Percentiles rank a stretch among this genome's conserved stretches.
These are phyloP conservation scores for Leccinum uliginosum DNA, from an alignment of 768 basidiomycete species.

Conservation along the genomic window DNA sequence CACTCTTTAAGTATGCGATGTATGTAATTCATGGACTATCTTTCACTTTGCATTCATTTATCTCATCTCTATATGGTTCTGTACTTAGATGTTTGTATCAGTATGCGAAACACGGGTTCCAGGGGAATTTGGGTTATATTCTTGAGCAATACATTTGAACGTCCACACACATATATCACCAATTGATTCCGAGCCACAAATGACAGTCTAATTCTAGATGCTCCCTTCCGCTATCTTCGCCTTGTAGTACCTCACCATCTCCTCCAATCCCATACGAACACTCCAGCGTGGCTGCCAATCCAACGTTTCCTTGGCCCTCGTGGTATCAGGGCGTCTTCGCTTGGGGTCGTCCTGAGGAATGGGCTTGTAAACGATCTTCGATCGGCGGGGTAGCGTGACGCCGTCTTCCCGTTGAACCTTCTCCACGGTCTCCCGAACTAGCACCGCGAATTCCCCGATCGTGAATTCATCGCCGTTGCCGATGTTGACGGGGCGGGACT, in stretches of 20 bases:
- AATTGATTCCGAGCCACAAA: background rate
- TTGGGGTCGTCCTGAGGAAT: conserved; percentile 95
- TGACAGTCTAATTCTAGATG: conserved; percentile 37
- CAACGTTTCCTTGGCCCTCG: conserved; percentile 78
- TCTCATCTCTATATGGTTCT: conserved; percentile 2
- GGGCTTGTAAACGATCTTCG: conserved; percentile 70
- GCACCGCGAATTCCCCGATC: conserved; percentile 88
- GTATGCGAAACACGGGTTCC: conserved; percentile 2
- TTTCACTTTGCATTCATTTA: conserved; percentile 11
- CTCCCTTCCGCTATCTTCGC: conserved; percentile 84
- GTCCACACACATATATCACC: background rate
- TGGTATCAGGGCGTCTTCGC: conserved; percentile 88
- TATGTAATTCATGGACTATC: conserved; percentile 7
- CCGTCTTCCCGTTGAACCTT: conserved; percentile 88
- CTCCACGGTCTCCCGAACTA: conserved; percentile 89
- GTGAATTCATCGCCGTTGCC: conserved; percentile 96
- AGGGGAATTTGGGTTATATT: background rate
- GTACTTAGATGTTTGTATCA: conserved; percentile 17
- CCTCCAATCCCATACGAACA: conserved; percentile 88
- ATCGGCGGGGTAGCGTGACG: conserved; percentile 42
- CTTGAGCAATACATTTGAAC: background rate
- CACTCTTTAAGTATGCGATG: conserved; percentile 7
- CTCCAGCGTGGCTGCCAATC: conserved; percentile 93
- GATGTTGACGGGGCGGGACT: conserved; percentile 93
- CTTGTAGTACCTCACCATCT: conserved; percentile 94